Base-by-base conservation (phyloP, 176 grass and related monocot genomes). In the Carex myosuroides region DNA sequence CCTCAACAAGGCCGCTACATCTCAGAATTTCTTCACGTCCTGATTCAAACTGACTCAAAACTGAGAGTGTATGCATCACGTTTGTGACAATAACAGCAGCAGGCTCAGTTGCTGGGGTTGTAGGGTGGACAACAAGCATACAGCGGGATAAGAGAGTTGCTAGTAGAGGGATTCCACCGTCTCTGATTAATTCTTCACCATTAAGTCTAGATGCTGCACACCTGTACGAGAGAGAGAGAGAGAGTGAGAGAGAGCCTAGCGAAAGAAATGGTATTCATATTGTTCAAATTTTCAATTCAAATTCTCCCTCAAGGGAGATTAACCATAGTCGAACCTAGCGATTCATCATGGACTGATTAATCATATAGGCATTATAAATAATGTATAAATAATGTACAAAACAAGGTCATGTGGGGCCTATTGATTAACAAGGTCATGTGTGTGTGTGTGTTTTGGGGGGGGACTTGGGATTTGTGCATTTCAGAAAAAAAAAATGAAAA, bases 101-200 rank as follows among this genome's bases (percentile, higher is more conserved):
- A 78, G 96, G 96, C 84, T 99, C 96, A 83, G 94, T 93, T 78
- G 96, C 91, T 10, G 85, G 88, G 75, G 96, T 99, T 81, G 93
- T 99, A 33, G 96, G 93, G 79, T 99, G 96, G 89, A 99, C 86
- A 12, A 99, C 90, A 85, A 93, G 89, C 91, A 99, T 95, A 85
- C 93, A 99, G 52, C 96, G 96, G 57, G 96, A 99, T 85, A 99
- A 89, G 88, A 99, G 96, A 55, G 93, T 94, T 85, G 93, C 91
- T 85, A 99, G 86, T 61, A 99, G 92, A 4, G 93, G 93, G 81
- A 99, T 95, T 73, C 96, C 96, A 81, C 93, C 90, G 39, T 99
- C 96, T 86, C 96, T 87, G 70, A 99, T 99, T 78, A 99, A 86
- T 76, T 99, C 96, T 92, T 95, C 96, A 44, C 96, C 96, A 86